phyloP scores from a whole-genome alignment of 2,329 filamentous ascomycete species.

The Neospermospora avenae region DNA sequence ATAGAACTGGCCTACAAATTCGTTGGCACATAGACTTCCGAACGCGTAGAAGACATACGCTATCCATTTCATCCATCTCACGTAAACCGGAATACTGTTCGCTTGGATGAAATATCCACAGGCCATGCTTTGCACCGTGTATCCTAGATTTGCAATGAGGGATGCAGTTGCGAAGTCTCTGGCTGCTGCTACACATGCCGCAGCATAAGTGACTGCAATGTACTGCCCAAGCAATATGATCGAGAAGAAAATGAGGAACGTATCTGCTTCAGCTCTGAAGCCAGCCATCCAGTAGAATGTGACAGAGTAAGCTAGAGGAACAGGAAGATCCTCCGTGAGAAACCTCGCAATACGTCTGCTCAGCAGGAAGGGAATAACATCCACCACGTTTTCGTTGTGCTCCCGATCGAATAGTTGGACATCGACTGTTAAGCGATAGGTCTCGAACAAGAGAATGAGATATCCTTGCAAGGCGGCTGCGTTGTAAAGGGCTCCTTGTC shows the following conservation, averaged over 20 bases:
- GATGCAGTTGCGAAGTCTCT: slow-evolving; percentile 69
- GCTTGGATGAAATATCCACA: slow-evolving; percentile 76
- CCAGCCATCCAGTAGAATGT: slow-evolving; percentile 79
- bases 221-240: slow-evolving; percentile 69
- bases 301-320: slow-evolving; percentile 66
- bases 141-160: slow-evolving; percentile 68
- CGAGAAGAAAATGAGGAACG: slow-evolving; percentile 71
- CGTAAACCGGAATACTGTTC: slow-evolving; percentile 70
- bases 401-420: slow-evolving; percentile 76
- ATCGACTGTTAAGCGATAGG: slow-evolving; percentile 70
- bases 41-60: slow-evolving; percentile 68
- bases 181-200: slow-evolving; percentile 61
- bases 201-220: slow-evolving; percentile 68
- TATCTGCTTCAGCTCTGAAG: slow-evolving; percentile 58
- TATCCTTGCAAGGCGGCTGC: slow-evolving; percentile 72
- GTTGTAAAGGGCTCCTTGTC: slow-evolving; percentile 70
- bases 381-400: slow-evolving; percentile 68
- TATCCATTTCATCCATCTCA: slow-evolving; percentile 73
- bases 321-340: slow-evolving; percentile 68
- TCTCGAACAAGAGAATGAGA: slow-evolving; percentile 72
- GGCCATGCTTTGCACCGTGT: slow-evolving; percentile 70
- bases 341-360: slow-evolving; percentile 67
- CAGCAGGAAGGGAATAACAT: slow-evolving; percentile 65
- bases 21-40: slow-evolving; percentile 67
- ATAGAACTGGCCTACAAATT: slow-evolving; percentile 70